Conservation (phyloP, 1,284 basidiomycete genomes). For the Tylopilus sp. region DNA sequence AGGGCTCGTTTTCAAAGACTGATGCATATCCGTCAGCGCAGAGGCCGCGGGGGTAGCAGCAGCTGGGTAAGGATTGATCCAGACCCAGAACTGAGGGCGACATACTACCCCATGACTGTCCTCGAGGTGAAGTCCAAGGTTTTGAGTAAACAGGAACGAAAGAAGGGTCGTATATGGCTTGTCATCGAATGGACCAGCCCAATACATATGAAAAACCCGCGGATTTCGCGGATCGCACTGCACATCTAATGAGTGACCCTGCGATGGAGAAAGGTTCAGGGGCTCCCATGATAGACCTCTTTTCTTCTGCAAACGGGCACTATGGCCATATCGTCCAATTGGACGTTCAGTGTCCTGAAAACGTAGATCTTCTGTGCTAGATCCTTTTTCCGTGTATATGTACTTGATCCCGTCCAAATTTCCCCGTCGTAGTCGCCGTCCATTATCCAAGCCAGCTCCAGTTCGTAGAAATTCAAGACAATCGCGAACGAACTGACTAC, state of each 20-base stretch:
- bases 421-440: slow-evolving; percentile 53
- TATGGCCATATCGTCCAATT: slow-evolving; percentile 22
- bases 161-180: slow-evolving; percentile 71
- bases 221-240: slow-evolving; percentile 61
- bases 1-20: slow-evolving; percentile 63
- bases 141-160: slow-evolving; percentile 72
- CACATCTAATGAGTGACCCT: slow-evolving; percentile 32
- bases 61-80: slow-evolving; percentile 78
- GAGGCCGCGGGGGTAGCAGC: slow-evolving; percentile 63
- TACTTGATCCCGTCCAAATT: slow-evolving; percentile 59
- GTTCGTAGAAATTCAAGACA: slow-evolving; percentile 67
- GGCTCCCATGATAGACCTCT: slow-evolving; percentile 41
- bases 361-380: slow-evolving; percentile 15
- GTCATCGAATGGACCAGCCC: slow-evolving; percentile 74
- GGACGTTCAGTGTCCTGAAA: slow-evolving; percentile 18
- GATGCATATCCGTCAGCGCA: slow-evolving; percentile 61
- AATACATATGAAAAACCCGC: slow-evolving; percentile 74
- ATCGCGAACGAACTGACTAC: slow-evolving; percentile 62
- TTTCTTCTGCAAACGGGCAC: slow-evolving; percentile 37
- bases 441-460: slow-evolving; percentile 62
- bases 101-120: slow-evolving; percentile 41
- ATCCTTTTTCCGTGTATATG: slow-evolving; percentile 52
- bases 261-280: slow-evolving; percentile 32
- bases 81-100: slow-evolving; percentile 75
- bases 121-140: slow-evolving; percentile 55